Conservation (phyloP, 495 filamentous ascomycete species). For the Podospora comata region DNA sequence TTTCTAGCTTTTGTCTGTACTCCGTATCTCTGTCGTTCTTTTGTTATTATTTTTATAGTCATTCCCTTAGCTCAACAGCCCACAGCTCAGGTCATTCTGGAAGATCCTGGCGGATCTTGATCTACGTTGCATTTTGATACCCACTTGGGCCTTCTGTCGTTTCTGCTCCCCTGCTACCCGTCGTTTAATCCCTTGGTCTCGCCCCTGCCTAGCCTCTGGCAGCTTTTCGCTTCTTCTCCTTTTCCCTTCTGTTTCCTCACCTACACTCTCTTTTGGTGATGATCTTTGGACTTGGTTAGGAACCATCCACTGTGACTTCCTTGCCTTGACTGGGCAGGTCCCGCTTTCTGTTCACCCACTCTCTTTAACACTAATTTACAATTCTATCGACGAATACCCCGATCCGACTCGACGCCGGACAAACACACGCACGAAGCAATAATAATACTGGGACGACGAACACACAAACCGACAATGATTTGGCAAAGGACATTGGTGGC, state of each 20-base stretch:
- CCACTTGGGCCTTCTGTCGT: conserved; percentile 12
- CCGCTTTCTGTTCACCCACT: conserved; percentile 26
- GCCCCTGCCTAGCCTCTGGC: conserved; percentile 18
- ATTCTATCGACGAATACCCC: neutral
- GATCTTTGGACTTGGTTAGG: conserved; percentile 10
- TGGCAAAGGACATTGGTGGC: conserved; percentile 31
- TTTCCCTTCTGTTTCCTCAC: conserved; percentile 20
- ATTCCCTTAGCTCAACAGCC: conserved; percentile 11
- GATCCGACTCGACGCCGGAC: conserved; percentile 23
- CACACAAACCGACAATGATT: conserved; percentile 26
- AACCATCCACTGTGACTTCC: conserved; percentile 17
- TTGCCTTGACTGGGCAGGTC: conserved; percentile 33
- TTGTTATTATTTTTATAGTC: neutral
- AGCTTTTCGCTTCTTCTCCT: conserved; percentile 9
- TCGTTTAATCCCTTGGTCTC: conserved; percentile 26
- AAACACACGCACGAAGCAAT: conserved; percentile 16
- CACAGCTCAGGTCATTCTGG: conserved; percentile 25
- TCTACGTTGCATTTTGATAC: conserved; percentile 26
- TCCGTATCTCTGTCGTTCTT: neutral
- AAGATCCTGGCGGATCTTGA: conserved; percentile 28
- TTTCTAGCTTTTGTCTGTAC: neutral
- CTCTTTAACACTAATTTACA: conserved; percentile 10
- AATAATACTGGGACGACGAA: conserved; percentile 6
- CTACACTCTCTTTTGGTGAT: conserved; percentile 19
- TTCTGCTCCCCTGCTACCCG: conserved; percentile 11